Evolutionary conservation across 805 yeast species (phyloP), one percentile per base, ranked within the genome.

Genomic region (Metschnikowia dekortorum): DNA sequence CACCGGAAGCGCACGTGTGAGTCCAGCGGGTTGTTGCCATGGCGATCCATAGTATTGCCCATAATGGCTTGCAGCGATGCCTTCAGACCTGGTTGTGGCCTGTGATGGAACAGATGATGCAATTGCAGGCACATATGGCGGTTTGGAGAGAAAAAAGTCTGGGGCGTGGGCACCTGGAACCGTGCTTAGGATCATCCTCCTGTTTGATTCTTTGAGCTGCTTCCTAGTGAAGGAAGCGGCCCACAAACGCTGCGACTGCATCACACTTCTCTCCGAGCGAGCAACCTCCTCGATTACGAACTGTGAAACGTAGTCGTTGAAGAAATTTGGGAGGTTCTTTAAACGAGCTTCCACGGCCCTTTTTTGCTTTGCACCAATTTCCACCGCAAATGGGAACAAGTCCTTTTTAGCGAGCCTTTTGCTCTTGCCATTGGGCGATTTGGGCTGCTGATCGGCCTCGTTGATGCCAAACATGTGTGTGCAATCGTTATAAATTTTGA

Each of bases 321-420:
- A 66, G 4, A 69, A 54, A 11, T 64, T 61, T 0, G 76, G 72
- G 2, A 56, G 56, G 2, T 62, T 63, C 44, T 69, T 70, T 31
- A 68, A 48, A 13, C 63, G 54, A 1, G 57, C 52, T 32, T 73
- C 78, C 16, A 68, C 60, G 6, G 61, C 67, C 26, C 66, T 57
- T 53, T 67, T 64, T 40, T 60, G 60, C 14, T 52, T 55, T 22
- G 61, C 64, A 35, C 69, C 59, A 16, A 74, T 54, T 16, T 74
- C 78, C 45, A 60, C 61, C 4, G 69, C 66, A 47, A 69, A 65
- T 0, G 78, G 77, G 45, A 72, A 73, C 2, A 74, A 62, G 52
- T 74, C 77, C 46, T 68, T 64, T 49, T 73, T 73, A 2, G 78
- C 77, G 7, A 73, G 57, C 47, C 66, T 70, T 47, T 73, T 73